Percentiles rank a stretch among this genome's conserved stretches.
These are phyloP conservation scores for Lactarius psammicola DNA, from an alignment of 768 basidiomycete genomes.

Conservation along the genomic window DNA sequence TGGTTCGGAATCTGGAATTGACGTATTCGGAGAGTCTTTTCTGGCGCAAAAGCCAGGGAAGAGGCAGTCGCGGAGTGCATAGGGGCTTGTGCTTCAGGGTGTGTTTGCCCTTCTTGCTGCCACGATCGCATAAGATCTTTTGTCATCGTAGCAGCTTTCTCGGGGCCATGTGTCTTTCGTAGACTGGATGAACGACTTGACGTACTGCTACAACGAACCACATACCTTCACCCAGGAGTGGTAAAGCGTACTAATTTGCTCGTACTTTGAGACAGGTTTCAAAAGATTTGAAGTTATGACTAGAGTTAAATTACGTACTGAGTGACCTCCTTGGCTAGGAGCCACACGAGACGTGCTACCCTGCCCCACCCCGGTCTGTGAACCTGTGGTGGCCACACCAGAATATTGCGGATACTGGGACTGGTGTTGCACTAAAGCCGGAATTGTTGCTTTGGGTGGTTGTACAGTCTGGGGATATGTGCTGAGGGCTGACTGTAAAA, in stretches of 20 bases:
- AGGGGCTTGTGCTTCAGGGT: background rate
- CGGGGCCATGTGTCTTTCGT: slow-evolving; percentile 7
- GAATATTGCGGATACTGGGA: slow-evolving; percentile 5
- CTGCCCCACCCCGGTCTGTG: background rate
- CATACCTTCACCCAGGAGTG: slow-evolving; percentile 14
- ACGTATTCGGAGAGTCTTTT: background rate
- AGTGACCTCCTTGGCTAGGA: background rate
- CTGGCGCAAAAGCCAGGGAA: background rate
- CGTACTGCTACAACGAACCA: background rate
- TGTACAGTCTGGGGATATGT: background rate
- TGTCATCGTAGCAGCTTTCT: slow-evolving; percentile 6
- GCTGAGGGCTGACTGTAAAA: background rate
- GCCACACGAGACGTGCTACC: background rate
- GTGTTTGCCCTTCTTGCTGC: background rate
- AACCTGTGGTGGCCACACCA: background rate
- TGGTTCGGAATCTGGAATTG: background rate
- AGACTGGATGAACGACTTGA: slow-evolving; percentile 3
- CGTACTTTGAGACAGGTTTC: slow-evolving; percentile 7
- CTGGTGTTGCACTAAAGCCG: background rate
- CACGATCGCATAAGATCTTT: background rate
- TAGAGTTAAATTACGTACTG: background rate
- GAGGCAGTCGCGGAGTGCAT: background rate
- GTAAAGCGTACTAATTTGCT: background rate
- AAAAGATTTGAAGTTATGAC: background rate
- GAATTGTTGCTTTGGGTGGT: background rate